Percentiles rank a stretch among this genome's conserved stretches.
Evolutionary conservation across 2,329 filamentous ascomycete genomes (phyloP).

Genomic region (Verruconis gallopava): DNA sequence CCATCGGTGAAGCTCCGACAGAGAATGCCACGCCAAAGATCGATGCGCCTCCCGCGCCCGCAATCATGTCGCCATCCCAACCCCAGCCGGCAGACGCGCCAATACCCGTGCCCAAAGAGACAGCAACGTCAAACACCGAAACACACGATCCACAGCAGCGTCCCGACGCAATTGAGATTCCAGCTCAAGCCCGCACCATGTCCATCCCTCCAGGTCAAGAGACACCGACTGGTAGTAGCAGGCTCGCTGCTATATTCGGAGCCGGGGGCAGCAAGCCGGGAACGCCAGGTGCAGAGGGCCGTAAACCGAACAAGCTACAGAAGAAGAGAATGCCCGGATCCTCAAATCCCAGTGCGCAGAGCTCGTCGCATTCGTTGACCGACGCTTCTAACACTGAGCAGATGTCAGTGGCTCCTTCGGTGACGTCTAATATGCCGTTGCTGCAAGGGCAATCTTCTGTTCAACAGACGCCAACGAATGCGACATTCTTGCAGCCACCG

Average conservation of each 20-base stretch:
- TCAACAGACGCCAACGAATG: conserved; percentile 1
- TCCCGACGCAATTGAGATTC: not conserved
- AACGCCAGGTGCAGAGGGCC: conserved; percentile 1
- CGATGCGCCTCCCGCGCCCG: not conserved
- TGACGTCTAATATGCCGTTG: conserved; percentile 1
- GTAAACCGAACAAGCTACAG: conserved; percentile 59
- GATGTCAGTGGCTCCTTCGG: conserved; percentile 2
- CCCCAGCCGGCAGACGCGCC: not conserved
- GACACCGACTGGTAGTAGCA: not conserved
- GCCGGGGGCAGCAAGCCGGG: conserved; percentile 25
- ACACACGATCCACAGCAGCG: not conserved
- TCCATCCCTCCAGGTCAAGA: not conserved
- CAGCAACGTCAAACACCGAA: too few species aligned
- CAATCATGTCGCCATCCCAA: not conserved
- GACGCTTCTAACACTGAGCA: conserved; percentile 14
- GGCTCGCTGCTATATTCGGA: conserved; percentile 25
- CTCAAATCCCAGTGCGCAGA: conserved; percentile 76
- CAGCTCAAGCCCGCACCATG: not conserved
- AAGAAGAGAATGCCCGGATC: conserved; percentile 76
- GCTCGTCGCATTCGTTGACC: conserved; percentile 68
- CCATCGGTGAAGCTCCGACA: not conserved
- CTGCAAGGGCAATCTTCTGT: not conserved
- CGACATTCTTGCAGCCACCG: conserved; percentile 4
- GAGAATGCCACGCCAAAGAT: not conserved
- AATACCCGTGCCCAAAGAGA: not conserved